Evolutionary conservation across 83 land plant genomes (phyloP).

Genomic region (Diphasiastrum complanatum): DNA sequence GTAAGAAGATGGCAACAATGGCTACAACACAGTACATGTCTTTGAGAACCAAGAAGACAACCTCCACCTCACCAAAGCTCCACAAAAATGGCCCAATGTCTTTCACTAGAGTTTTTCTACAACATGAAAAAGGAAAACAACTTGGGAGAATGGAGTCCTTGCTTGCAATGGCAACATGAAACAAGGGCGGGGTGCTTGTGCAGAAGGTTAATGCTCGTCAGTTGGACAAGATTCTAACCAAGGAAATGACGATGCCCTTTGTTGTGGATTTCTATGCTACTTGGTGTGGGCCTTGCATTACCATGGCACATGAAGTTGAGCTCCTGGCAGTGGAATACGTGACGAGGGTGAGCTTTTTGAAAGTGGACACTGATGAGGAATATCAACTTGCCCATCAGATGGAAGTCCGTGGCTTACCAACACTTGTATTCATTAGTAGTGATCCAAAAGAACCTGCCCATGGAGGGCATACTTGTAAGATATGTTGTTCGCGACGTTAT

Average conservation of each 20-base stretch:
- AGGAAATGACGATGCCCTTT: conserved; percentile 53
- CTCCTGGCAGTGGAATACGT: conserved; percentile 86
- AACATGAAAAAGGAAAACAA: too few species aligned
- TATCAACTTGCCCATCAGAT: conserved; percentile 75
- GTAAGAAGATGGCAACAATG: too few species aligned
- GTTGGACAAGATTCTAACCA: conserved; percentile 51
- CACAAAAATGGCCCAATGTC: too few species aligned
- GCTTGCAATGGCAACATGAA: too few species aligned
- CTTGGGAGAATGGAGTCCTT: too few species aligned
- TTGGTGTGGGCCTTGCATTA: conserved; percentile 94
- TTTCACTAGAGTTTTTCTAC: too few species aligned
- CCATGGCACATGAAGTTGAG: conserved; percentile 89
- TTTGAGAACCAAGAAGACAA: too few species aligned
- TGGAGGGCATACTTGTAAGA: conserved; percentile 76
- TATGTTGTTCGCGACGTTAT: conserved; percentile 71
- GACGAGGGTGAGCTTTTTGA: conserved; percentile 48
- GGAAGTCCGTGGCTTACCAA: conserved; percentile 92
- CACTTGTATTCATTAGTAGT: conserved; percentile 65
- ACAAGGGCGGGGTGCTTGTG: too few species aligned
- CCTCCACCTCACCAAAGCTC: too few species aligned
- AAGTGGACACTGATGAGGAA: conserved; percentile 92
- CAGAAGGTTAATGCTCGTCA: conserved; percentile 60
- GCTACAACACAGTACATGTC: too few species aligned
- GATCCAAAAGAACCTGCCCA: conserved; percentile 64
- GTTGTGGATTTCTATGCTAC: conserved; percentile 91